Evolutionary conservation across 306 rosid species (phyloP).

Genomic region (Cicer judaicum): DNA sequence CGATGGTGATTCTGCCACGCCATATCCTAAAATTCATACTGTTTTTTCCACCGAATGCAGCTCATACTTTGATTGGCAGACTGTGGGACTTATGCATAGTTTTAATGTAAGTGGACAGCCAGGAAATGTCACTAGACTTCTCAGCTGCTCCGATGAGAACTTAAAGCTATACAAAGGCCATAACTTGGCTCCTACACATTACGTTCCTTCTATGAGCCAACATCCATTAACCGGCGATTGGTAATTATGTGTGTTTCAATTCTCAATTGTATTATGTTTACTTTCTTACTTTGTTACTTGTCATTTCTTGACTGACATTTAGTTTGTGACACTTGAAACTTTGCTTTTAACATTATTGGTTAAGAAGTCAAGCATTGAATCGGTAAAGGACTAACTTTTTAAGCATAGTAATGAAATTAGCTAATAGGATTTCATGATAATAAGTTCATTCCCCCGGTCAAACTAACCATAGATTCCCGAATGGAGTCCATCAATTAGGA

Average conservation of each 20-base stretch:
- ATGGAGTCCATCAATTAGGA: too few relatives aligned
- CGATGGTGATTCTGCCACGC: constrained; percentile 6
- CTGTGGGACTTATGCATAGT: constrained; percentile 48
- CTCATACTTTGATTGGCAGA: constrained; percentile 49
- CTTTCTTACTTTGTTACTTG: constrained; percentile 11
- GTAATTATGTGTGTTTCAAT: constrained; percentile 33
- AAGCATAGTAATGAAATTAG: not conserved
- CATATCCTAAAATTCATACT: constrained; percentile 45
- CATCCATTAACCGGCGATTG: constrained; percentile 50
- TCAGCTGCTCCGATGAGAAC: constrained; percentile 45
- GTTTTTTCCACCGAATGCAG: constrained; percentile 46
- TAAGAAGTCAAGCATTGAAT: constrained; percentile 25
- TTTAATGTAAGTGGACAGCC: constrained; percentile 49
- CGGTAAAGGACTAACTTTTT: constrained; percentile 3
- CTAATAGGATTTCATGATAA: constrained; percentile 1
- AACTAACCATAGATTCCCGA: too few relatives aligned
- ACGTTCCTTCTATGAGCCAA: constrained; percentile 48
- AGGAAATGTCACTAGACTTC: constrained; percentile 48
- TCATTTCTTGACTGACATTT: constrained; percentile 27
- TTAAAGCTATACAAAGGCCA: constrained; percentile 45
- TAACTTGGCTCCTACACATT: constrained; percentile 48
- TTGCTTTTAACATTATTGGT: constrained; percentile 1
- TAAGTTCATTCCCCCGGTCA: not conserved
- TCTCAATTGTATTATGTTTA: constrained; percentile 24
- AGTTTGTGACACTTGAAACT: not conserved